Evolutionary conservation across 345 rosid species (phyloP), one percentile per base, ranked within the genome.

Genomic region (Rhizophora apiculata): DNA sequence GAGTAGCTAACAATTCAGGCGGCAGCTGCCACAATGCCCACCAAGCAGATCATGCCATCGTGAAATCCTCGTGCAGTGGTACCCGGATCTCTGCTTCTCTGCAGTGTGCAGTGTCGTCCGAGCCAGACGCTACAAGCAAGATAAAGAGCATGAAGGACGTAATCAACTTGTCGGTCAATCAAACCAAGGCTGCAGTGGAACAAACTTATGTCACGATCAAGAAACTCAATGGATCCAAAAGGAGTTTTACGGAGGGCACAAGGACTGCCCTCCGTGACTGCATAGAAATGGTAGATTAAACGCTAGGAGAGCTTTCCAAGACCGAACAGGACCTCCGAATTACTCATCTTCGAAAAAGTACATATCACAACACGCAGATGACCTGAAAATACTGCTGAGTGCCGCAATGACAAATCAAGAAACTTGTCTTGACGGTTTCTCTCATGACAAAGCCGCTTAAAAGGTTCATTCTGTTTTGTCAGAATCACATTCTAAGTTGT

Each of bases 61-160:
- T 83, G n/a, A 84, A 78, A 24, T 80, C 85, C 15, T 74, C 87
- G 13, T 89, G 96, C 68, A 77, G 90, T 63, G 67, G 76, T 82
- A 85, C 79, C 93, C 85, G 6, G 81, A 82, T 22, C 79, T 87
- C 1, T 91, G 96, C 81, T 59, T 83, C 80, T 91, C 91, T 1
- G 64, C 86, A 11, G 30, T 88, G 64, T 1, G 64, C 86, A 11
- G 30, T 88, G 64, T 75, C 81, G 8, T 24, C 77, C 19, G 55
- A 68, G 15, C 74, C 83, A 2, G 68, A 68, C 1, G 65, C 76
- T 6, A 32, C 74, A 27, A 39, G 37, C 60, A 69, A 80, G 60
- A 72, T 87, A 18, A 84, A 75, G 66, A 80, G 69, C 59, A 77
- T 75, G 1, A 84, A 78, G 72, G 92, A 88, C 60, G 94, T 88